A percentile compares a stretch with the other conserved stretches of the same genome.
Evolutionary conservation across 2,329 filamentous ascomycete genomes (phyloP).

Genomic region (Cyphellophora attinorum): DNA sequence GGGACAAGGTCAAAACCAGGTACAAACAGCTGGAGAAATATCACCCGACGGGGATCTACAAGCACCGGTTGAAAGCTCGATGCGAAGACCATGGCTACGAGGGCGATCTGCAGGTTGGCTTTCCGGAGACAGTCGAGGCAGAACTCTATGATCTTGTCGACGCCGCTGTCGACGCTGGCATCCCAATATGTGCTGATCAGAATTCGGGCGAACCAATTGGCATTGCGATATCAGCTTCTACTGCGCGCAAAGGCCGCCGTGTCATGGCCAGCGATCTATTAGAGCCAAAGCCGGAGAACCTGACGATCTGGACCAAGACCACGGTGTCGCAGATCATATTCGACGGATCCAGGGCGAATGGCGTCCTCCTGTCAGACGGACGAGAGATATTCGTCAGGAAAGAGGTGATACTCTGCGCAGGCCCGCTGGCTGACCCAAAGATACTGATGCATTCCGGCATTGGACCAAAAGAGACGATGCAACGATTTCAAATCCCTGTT

Average conservation of each 20-base stretch:
- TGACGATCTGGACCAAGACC: slow-evolving; percentile 42
- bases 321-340: slow-evolving; percentile 40
- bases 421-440: slow-evolving; percentile 29
- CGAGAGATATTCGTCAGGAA: slow-evolving; percentile 26
- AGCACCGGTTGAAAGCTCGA: slow-evolving; percentile 40
- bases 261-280: slow-evolving; percentile 45
- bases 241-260: slow-evolving; percentile 38
- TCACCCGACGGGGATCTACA: slow-evolving; percentile 30
- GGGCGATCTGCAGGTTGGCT: slow-evolving; percentile 41
- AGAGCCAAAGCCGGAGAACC: slow-evolving; percentile 34
- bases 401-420: slow-evolving; percentile 31
- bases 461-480: slow-evolving; percentile 33
- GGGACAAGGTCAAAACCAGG: slow-evolving; percentile 42
- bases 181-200: slow-evolving; percentile 43
- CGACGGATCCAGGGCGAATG: slow-evolving; percentile 35
- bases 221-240: slow-evolving; percentile 42
- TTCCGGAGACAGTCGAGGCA: slow-evolving; percentile 39
- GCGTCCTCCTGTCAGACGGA: slow-evolving; percentile 34
- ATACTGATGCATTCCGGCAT: slow-evolving; percentile 41
- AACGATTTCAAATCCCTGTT: slow-evolving; percentile 31
- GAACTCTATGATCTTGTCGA: slow-evolving; percentile 38
- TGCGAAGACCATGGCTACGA: slow-evolving; percentile 37
- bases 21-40: slow-evolving; percentile 48
- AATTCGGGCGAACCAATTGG: slow-evolving; percentile 52
- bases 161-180: slow-evolving; percentile 39